These are phyloP conservation scores for Corymbia citriodora DNA, from an alignment of 441 rosid genomes.

Conservation along the genomic window DNA sequence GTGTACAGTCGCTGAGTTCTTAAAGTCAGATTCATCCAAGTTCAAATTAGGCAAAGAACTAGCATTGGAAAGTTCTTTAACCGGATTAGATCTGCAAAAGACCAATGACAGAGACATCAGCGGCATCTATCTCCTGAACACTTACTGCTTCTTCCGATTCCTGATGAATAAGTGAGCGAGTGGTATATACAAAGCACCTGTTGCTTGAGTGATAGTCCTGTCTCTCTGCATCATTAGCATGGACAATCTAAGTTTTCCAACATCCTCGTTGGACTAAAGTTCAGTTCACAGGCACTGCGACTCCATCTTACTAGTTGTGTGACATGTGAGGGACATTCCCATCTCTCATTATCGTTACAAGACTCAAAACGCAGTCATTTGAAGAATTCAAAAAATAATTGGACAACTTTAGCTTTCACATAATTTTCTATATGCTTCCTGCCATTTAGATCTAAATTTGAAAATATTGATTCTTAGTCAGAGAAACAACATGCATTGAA, in stretches of 20 bases:
- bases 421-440: not conserved
- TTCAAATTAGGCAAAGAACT: not conserved
- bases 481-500: not conserved
- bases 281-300: not conserved
- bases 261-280: not conserved
- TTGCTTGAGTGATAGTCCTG: not conserved
- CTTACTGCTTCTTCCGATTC: not conserved
- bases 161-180: not conserved
- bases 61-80: not conserved
- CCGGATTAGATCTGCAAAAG: not conserved
- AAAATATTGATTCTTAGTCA: rapidly evolving
- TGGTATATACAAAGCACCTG: not conserved
- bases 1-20: no score
- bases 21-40: not conserved
- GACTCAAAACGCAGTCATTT: not conserved
- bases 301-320: not conserved
- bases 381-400: not conserved
- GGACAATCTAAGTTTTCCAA: not conserved
- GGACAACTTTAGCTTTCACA: not conserved
- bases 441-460: not conserved
- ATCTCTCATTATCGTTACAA: not conserved
- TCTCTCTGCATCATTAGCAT: not conserved
- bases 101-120: not conserved
- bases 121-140: not conserved
- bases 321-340: not conserved